Evolutionary conservation across 306 rosid genomes (phyloP), one percentile per base, ranked within the genome.

Genomic region (Notholithocarpus densiflorus): DNA sequence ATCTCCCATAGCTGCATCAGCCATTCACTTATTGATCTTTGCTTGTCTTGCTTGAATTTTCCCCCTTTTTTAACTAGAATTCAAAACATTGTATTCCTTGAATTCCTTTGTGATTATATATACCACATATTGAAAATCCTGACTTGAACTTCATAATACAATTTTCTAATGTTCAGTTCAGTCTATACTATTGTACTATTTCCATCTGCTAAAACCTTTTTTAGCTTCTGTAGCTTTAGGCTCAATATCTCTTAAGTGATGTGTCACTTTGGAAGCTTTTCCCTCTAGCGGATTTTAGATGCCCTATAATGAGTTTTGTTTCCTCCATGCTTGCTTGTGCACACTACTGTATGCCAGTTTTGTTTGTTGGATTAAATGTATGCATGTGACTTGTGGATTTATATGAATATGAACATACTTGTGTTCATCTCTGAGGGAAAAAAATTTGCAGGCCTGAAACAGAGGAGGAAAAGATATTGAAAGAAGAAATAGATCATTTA

Each of bases 401-500:
- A 11, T 19, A 18, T 19, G 52, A 34, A 34, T 19, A 32, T 19
- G 52, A 34, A 34, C 72, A 32, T 77, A 75, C 79, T 48, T 81
- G 48, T 85, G 43, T 76, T 85, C 83, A 85, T 81, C 78, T 79
- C 80, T 72, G 23, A 75, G 55, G 8, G 37, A 74, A 65, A 19
- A 3, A 70, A 76, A 71, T 71, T 53, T 88, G 75, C 97, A 95
- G 99, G 89, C 86, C 84, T 6, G 96, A 95, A 90, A 85, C 97
- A 8, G 85, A 12, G 66, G 92, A 89, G 86, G 99, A 95, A 82
- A 91, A 68, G 64, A 69, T 64, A 31, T 90, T 95, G 80, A 93
- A 93, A 88, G 96, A 91, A 76, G 96, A 91, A 89, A 88, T 95
- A 76, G 92, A 87, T 73, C 74, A 70, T 72, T 85, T 93, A 79